These are phyloP conservation scores for Moesziomyces globuligerus DNA, from an alignment of 1,284 basidiomycete genomes.

Conservation along the genomic window DNA sequence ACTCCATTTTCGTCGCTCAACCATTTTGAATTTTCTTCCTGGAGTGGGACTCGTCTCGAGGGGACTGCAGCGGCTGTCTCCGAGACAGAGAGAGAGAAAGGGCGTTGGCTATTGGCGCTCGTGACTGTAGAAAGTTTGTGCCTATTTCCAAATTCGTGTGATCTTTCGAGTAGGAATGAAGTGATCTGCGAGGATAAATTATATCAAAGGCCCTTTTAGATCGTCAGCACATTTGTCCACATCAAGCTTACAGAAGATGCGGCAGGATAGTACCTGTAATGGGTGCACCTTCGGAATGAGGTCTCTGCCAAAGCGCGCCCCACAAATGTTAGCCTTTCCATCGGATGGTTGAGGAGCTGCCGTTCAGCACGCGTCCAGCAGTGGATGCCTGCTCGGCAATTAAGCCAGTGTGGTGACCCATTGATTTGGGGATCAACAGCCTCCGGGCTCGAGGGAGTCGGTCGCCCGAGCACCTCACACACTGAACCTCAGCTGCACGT, in stretches of 20 bases:
- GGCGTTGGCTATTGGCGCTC: too few species aligned
- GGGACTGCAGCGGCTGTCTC: too few species aligned
- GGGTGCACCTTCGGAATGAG: constrained; percentile 54
- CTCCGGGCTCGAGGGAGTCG: constrained; percentile 55
- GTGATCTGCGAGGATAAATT: too few species aligned
- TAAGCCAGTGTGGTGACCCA: constrained; percentile 49
- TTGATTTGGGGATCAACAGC: constrained; percentile 39
- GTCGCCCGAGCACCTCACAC: constrained; percentile 55
- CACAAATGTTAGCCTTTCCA: constrained; percentile 50
- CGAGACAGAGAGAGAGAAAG: too few species aligned
- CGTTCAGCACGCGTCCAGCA: constrained; percentile 45
- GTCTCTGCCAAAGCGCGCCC: constrained; percentile 53
- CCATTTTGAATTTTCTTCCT: constrained; percentile 26
- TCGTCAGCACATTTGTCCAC: constrained; percentile 1
- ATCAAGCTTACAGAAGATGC: too few species aligned
- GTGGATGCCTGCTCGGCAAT: constrained; percentile 50
- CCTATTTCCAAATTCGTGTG: too few species aligned
- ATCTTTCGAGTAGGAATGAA: too few species aligned
- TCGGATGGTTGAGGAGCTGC: constrained; percentile 54
- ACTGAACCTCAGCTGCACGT: constrained; percentile 56
- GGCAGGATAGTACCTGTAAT: constrained; percentile 27
- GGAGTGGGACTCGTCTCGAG: too few species aligned
- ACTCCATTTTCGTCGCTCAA: background rate
- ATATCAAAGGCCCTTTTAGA: constrained; percentile 4
- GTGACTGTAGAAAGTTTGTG: too few species aligned